Evolutionary conservation across 805 yeast species (phyloP).

Genomic region (Komagataella populi): DNA sequence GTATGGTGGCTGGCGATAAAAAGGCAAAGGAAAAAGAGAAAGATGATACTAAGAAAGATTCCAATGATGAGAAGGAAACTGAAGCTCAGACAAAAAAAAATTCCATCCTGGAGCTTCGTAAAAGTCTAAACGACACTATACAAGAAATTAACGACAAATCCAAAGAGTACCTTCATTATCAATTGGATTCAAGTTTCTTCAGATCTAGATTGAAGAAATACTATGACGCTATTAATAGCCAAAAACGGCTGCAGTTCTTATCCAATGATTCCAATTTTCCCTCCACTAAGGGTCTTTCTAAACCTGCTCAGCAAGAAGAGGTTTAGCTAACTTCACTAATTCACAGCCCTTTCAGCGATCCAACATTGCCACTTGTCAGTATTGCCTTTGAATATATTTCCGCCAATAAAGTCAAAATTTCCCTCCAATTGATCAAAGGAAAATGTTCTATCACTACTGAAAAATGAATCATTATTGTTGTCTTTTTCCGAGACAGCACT

Average conservation of each 20-base stretch:
- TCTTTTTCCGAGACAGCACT: slow-evolving; percentile 32
- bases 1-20: slow-evolving; percentile 10
- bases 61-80: slow-evolving; percentile 4
- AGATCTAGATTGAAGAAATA: slow-evolving; percentile 23
- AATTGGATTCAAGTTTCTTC: slow-evolving; percentile 26
- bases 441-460: slow-evolving; percentile 26
- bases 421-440: slow-evolving; percentile 61
- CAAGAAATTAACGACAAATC: slow-evolving; percentile 9
- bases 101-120: not conserved
- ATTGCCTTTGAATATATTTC: slow-evolving; percentile 52
- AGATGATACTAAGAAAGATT: not conserved
- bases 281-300: slow-evolving; percentile 7
- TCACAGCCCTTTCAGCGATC: slow-evolving; percentile 66
- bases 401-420: slow-evolving; percentile 54
- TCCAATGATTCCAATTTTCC: slow-evolving; percentile 20
- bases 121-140: not conserved
- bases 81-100: slow-evolving; percentile 3
- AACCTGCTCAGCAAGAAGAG: slow-evolving; percentile 1
- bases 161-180: slow-evolving; percentile 21
- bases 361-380: slow-evolving; percentile 57
- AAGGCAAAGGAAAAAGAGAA: slow-evolving; percentile 3
- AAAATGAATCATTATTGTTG: slow-evolving; percentile 6
- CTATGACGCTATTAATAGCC: slow-evolving; percentile 19
- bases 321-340: slow-evolving; percentile 13
- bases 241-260: slow-evolving; percentile 13